These are phyloP conservation scores for Aureobasidium pullulans DNA, from an alignment of 2,329 filamentous ascomycete genomes.

Conservation along the genomic window DNA sequence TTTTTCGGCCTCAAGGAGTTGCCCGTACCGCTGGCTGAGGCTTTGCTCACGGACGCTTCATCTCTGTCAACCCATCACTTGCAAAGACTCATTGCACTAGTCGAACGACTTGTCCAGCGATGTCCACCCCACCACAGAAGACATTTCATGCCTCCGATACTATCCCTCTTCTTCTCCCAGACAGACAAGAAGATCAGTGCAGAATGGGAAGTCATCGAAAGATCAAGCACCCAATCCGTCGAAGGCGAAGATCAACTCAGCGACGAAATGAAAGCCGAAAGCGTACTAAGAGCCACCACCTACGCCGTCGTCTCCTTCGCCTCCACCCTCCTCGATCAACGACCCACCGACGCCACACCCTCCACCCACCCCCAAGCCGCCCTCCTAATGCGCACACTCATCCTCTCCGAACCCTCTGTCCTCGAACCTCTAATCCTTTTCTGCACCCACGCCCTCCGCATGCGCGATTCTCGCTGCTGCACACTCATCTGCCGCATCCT, in stretches of 20 bases:
- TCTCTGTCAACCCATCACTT: slow-evolving; percentile 87
- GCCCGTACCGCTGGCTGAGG: slow-evolving; percentile 72
- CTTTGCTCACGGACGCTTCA: slow-evolving; percentile 74
- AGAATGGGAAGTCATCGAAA: slow-evolving; percentile 73
- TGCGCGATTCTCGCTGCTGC: slow-evolving; percentile 84
- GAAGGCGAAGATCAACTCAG: slow-evolving; percentile 69
- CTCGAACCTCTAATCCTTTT: slow-evolving; percentile 87
- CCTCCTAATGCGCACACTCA: slow-evolving; percentile 67
- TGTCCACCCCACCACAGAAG: slow-evolving; percentile 72
- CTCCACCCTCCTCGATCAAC: slow-evolving; percentile 69
- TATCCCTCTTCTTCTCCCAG: slow-evolving; percentile 74
- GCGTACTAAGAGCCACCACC: slow-evolving; percentile 84
- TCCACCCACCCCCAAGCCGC: slow-evolving; percentile 22
- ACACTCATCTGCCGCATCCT: slow-evolving; percentile 81
- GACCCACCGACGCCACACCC: slow-evolving; percentile 15
- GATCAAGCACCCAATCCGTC: slow-evolving; percentile 51
- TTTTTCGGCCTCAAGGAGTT: slow-evolving; percentile 90
- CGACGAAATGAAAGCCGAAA: slow-evolving; percentile 97
- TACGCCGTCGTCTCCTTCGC: slow-evolving; percentile 90
- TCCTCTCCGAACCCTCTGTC: slow-evolving; percentile 67
- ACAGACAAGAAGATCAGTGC: slow-evolving; percentile 79
- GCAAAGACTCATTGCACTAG: slow-evolving; percentile 83
- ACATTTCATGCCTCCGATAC: slow-evolving; percentile 76
- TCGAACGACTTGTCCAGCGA: slow-evolving; percentile 82
- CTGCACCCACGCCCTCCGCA: slow-evolving; percentile 80